These are phyloP conservation scores for Acer saccharum DNA, from an alignment of 345 rosid species.

Conservation along the genomic window DNA sequence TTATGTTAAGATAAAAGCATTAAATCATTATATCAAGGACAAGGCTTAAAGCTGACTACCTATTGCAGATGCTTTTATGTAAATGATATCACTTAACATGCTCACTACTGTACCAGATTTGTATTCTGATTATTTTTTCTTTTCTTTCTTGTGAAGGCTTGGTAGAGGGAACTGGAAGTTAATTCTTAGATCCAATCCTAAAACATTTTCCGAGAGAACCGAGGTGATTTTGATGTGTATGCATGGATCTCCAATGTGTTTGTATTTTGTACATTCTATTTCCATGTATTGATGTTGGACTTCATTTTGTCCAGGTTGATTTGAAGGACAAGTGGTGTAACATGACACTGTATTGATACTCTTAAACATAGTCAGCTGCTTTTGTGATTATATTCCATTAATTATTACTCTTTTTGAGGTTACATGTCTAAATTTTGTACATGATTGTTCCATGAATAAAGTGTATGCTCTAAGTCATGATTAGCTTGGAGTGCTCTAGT, in stretches of 20 bases:
- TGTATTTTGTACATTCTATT: background rate
- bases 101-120: background rate
- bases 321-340: conserved; percentile 80
- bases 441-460: no score
- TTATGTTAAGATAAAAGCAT: background rate
- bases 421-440: no score
- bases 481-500: no score
- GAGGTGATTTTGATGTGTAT: conserved; percentile 31
- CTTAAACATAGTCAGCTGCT: background rate
- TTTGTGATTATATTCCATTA: background rate
- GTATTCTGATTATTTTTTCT: background rate
- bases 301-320: conserved; percentile 42
- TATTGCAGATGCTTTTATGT: no score
- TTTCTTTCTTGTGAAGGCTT: conserved; percentile 30
- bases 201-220: conserved; percentile 39
- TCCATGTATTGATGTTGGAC: background rate
- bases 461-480: no score
- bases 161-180: conserved; percentile 54
- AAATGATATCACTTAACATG: no score
- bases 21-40: no score
- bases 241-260: background rate
- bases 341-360: conserved; percentile 31
- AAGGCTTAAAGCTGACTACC: no score
- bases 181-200: conserved; percentile 32
- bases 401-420: background rate